A percentile compares a stretch with the other conserved stretches of the same genome.
phyloP scores from a whole-genome alignment of 2,329 filamentous ascomycete species.

The Colletotrichum magnum region DNA sequence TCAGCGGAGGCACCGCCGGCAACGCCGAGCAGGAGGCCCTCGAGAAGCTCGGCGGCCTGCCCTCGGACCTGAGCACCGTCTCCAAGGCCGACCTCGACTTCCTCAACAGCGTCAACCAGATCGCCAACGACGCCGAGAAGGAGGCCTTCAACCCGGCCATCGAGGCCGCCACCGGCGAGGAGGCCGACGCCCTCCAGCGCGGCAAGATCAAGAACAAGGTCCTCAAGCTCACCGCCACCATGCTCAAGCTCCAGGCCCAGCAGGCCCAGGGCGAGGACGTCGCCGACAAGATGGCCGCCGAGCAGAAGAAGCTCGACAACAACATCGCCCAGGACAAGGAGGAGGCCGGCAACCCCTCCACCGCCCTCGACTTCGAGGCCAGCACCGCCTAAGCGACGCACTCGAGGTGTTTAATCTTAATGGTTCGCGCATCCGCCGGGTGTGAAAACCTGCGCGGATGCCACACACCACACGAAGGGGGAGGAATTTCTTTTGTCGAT shows the following conservation, averaged over 20 bases:
- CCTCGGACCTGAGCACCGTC: slow-evolving; percentile 59
- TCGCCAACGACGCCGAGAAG: slow-evolving; percentile 67
- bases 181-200: slow-evolving; percentile 63
- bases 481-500: slow-evolving; percentile 4
- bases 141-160: slow-evolving; percentile 69
- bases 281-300: slow-evolving; percentile 57
- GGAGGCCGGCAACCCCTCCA: slow-evolving; percentile 62
- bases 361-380: slow-evolving; percentile 43
- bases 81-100: slow-evolving; percentile 62
- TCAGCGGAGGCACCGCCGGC: slow-evolving; percentile 61
- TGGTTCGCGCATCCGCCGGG: not conserved
- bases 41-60: slow-evolving; percentile 54
- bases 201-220: slow-evolving; percentile 75
- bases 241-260: slow-evolving; percentile 65
- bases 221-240: slow-evolving; percentile 67
- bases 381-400: slow-evolving; percentile 23
- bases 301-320: slow-evolving; percentile 67
- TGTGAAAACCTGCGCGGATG: not conserved
- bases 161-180: slow-evolving; percentile 59
- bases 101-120: slow-evolving; percentile 64
- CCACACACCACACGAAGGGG: too few species aligned
- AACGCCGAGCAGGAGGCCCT: slow-evolving; percentile 60
- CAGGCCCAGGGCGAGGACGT: slow-evolving; percentile 65
- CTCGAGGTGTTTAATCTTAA: not conserved
- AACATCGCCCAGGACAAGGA: slow-evolving; percentile 65